A percentile compares a stretch with the other conserved stretches of the same genome.
phyloP scores from a whole-genome alignment of 176 grass and related monocot species.

The Luzula sylvatica region DNA sequence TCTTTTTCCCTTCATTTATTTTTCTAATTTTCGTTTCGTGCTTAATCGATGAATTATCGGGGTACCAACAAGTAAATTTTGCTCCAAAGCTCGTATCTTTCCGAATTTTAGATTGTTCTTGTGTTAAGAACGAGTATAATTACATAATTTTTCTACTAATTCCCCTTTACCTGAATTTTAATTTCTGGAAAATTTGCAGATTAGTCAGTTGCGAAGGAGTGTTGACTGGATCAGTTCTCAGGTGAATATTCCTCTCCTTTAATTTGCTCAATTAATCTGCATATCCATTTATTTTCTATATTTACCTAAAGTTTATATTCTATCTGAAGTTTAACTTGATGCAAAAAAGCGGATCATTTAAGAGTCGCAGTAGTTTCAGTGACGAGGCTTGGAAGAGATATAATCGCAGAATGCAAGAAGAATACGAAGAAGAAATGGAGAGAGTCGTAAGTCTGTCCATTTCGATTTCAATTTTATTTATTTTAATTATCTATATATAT shows the following conservation, averaged over 20 bases:
- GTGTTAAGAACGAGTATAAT: background rate
- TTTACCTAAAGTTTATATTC: too few species aligned
- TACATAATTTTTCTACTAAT: too few species aligned
- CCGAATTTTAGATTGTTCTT: background rate
- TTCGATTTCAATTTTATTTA: background rate
- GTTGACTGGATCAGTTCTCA: conserved; percentile 71
- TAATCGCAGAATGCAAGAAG: conserved; percentile 59
- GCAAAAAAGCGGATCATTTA: conserved; percentile 37
- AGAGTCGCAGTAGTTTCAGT: conserved; percentile 41
- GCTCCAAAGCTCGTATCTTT: background rate
- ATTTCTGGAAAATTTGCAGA: conserved; percentile 31
- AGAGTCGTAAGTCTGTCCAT: conserved; percentile 55
- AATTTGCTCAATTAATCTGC: background rate
- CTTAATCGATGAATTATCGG: background rate
- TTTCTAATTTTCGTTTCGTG: background rate
- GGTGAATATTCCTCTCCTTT: conserved; percentile 30
- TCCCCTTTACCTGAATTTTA: too few species aligned
- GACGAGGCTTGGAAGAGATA: conserved; percentile 67
- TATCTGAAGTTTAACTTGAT: conserved; percentile 44
- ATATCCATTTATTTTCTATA: too few species aligned
- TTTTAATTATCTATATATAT: conserved; percentile 6
- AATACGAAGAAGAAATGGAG: conserved; percentile 80
- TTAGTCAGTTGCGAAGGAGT: conserved; percentile 59
- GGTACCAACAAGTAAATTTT: too few species aligned
- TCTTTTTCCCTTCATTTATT: background rate